A percentile compares a stretch with the other conserved stretches of the same genome.
These are phyloP conservation scores for Camillea tinctor DNA, from an alignment of 2,329 filamentous ascomycete genomes.

Conservation along the genomic window DNA sequence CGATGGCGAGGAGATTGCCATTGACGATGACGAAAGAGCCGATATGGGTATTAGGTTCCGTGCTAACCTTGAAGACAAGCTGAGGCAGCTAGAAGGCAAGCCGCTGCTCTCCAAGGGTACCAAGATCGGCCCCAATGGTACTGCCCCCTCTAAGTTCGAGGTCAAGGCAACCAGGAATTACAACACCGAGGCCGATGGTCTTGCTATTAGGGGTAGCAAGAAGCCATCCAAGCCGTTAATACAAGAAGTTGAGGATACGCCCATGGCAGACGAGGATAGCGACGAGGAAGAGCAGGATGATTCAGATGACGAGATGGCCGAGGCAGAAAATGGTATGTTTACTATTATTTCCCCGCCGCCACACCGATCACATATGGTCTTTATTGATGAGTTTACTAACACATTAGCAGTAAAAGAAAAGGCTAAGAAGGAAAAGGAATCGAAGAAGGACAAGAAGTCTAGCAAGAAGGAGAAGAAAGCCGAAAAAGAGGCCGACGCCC, in stretches of 20 bases:
- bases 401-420: slow-evolving; percentile 35
- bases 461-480: slow-evolving; percentile 38
- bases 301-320: slow-evolving; percentile 36
- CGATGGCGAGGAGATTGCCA: slow-evolving; percentile 47
- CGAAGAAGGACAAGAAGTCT: slow-evolving; percentile 41
- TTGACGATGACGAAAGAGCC: slow-evolving; percentile 86
- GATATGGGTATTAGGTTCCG: slow-evolving; percentile 73
- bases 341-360: neutral
- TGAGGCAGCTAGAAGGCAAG: slow-evolving; percentile 85
- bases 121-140: slow-evolving; percentile 71
- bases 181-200: slow-evolving; percentile 88
- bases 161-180: slow-evolving; percentile 93
- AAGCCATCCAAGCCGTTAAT: slow-evolving; percentile 40
- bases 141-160: slow-evolving; percentile 75
- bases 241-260: slow-evolving; percentile 40
- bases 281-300: slow-evolving; percentile 47
- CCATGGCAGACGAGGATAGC: slow-evolving; percentile 42
- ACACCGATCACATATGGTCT: slow-evolving; percentile 13
- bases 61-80: slow-evolving; percentile 71
- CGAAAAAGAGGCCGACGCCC: slow-evolving; percentile 34
- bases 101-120: slow-evolving; percentile 75
- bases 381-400: slow-evolving; percentile 23
- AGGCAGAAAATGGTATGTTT: slow-evolving; percentile 31
- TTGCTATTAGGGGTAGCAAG: slow-evolving; percentile 50
- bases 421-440: slow-evolving; percentile 32